Evolutionary conservation across 2,329 filamentous ascomycete species (phyloP), one percentile per base, ranked within the genome.

Genomic region (Trichophyton simii): DNA sequence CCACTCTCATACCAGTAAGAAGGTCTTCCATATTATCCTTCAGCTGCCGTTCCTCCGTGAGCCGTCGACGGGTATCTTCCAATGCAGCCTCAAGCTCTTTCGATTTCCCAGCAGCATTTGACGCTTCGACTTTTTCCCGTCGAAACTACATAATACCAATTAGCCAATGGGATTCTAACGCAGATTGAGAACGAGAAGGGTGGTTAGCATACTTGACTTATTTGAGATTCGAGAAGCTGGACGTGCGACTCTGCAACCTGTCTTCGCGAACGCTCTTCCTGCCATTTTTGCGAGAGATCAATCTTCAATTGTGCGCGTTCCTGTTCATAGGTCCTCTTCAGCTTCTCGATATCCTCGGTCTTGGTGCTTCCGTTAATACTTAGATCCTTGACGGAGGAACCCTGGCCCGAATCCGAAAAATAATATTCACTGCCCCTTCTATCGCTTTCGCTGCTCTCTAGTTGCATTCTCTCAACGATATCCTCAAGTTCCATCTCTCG

Each of bases 401-500:
- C 92, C 62, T 89, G 87, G 36, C 94, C 94, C 4, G 91, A 96
- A 73, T 99, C 94, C 1, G 94, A 99, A 72, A 94, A 99, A 76
- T 99, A 97, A 36, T 55, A 55, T 75, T 99, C 94, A 75, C 94
- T 97, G 8, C 89, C 95, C 63, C 92, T 83, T 72, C 88, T 87
- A 65, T 83, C 85, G 31, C 81, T 71, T n/a, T 79, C 73, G 68
- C 67, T 78, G 70, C 74, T 84, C 65, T 96, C 91, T n/a, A 84
- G 78, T 72, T 96, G 91, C 67, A 95, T 77, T 62, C 88, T 82
- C 66, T 99, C 94, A 0, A 97, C 86, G 55, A 97, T 80, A 73
- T 99, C 94, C 74, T 99, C 94, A 36, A 99, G 76, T 68, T 99
- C 94, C 83, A 99, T 92, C 77, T 99, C 94, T 64, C 94, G 85